These are phyloP conservation scores for Russula vinacea DNA, from an alignment of 768 basidiomycete species.

Conservation along the genomic window DNA sequence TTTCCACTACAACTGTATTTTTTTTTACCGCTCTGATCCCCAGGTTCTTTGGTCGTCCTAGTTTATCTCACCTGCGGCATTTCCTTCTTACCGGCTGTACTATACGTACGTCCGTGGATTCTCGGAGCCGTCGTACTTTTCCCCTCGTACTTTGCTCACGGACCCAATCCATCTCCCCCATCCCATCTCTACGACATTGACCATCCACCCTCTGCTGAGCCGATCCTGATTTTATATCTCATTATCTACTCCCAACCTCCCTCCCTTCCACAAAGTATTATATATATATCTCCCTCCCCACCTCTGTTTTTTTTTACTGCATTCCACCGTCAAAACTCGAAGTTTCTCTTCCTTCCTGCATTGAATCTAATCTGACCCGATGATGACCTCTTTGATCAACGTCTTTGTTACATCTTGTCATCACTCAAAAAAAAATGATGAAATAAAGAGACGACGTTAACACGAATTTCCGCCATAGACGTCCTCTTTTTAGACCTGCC, in stretches of 20 bases:
- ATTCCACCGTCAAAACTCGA: conserved; percentile 3
- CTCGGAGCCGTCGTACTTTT: not conserved
- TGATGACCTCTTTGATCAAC: not conserved
- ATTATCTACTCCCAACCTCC: not conserved
- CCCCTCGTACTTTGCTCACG: not conserved
- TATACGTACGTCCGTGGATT: not conserved
- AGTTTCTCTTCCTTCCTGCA: not conserved
- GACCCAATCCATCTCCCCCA: conserved; percentile 4
- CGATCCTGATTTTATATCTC: conserved; percentile 10
- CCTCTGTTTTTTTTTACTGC: not conserved
- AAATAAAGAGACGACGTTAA: not conserved
- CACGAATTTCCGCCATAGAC: not conserved
- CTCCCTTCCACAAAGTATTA: not conserved
- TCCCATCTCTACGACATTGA: not conserved
- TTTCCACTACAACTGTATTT: not conserved
- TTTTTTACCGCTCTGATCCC: not conserved
- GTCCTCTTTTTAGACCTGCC: no score
- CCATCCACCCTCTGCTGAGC: not conserved
- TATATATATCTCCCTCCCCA: not conserved
- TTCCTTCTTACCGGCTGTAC: not conserved
- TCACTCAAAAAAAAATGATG: not conserved
- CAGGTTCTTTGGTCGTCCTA: not conserved
- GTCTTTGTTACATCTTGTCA: not conserved
- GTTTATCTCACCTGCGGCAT: not conserved
- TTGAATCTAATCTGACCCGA: not conserved